A percentile compares a stretch with the other conserved stretches of the same genome.
Evolutionary conservation across 176 grass and related monocot species (phyloP).

Genomic region (Zoysia pacifica): DNA sequence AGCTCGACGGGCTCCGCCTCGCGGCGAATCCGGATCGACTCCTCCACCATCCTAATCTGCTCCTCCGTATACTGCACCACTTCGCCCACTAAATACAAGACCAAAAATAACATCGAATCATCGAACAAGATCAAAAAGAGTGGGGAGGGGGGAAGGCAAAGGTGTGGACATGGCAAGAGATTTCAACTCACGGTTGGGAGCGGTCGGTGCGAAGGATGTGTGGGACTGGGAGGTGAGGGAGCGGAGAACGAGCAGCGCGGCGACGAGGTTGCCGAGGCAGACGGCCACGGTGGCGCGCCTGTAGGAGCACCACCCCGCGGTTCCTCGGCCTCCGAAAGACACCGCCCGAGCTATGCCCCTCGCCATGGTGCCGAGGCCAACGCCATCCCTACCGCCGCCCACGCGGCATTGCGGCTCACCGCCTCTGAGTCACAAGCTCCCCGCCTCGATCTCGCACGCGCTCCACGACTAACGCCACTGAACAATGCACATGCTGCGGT

Average conservation of each 20-base stretch:
- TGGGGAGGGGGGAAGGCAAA: neutral
- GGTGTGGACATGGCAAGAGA: constrained; percentile 1
- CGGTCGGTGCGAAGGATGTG: neutral
- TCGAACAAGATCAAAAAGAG: neutral
- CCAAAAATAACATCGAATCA: neutral
- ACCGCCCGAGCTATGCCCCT: constrained; percentile 53
- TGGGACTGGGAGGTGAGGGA: constrained; percentile 56
- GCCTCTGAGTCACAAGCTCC: constrained; percentile 28
- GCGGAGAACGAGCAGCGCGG: constrained; percentile 75
- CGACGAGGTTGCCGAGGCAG: constrained; percentile 75
- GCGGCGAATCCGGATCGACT: constrained; percentile 80
- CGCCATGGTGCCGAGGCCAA: constrained; percentile 48
- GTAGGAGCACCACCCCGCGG: constrained; percentile 71
- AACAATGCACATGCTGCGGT: neutral
- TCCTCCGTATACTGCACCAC: constrained; percentile 58
- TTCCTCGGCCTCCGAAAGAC: constrained; percentile 43
- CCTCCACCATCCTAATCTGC: constrained; percentile 72
- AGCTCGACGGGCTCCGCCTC: constrained; percentile 66
- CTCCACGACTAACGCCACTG: neutral
- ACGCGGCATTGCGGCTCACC: constrained; percentile 43
- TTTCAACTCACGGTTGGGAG: constrained; percentile 32
- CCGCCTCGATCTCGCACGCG: constrained; percentile 34
- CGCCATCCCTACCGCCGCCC: constrained; percentile 52
- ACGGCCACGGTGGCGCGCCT: constrained; percentile 70
- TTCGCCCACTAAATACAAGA: constrained; percentile 18